A percentile compares a stretch with the other conserved stretches of the same genome.
Evolutionary conservation across 305 asterid genomes (phyloP).

Genomic region (Nicotiana rustica): DNA sequence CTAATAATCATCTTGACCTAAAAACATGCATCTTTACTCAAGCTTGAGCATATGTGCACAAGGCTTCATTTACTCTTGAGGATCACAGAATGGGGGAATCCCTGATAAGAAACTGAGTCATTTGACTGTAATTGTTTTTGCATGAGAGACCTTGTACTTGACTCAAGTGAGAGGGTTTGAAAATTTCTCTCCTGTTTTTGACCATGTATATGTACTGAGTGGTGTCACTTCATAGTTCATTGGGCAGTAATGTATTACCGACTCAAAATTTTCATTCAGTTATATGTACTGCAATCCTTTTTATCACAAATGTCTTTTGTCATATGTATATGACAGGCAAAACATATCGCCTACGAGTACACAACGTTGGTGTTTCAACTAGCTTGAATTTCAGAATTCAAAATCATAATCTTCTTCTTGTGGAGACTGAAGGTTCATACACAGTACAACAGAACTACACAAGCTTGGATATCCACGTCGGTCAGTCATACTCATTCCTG

Average conservation of each 20-base stretch:
- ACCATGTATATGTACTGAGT: slow-evolving; percentile 1
- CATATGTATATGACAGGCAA: slow-evolving; percentile 59
- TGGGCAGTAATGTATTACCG: background rate
- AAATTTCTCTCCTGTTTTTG: background rate
- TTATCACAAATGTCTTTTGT: slow-evolving; percentile 34
- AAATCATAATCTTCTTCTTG: slow-evolving; percentile 82
- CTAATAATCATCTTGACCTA: slow-evolving; percentile 21
- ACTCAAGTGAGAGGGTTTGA: background rate
- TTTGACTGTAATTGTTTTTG: slow-evolving; percentile 8
- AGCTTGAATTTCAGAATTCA: slow-evolving; percentile 96
- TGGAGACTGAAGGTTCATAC: slow-evolving; percentile 95
- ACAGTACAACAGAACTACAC: slow-evolving; percentile 90
- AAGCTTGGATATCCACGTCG: slow-evolving; percentile 93
- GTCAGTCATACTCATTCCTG: slow-evolving; percentile 92
- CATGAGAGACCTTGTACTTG: slow-evolving; percentile 9
- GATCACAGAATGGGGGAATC: background rate
- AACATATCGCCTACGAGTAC: slow-evolving; percentile 90
- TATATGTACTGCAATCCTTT: background rate
- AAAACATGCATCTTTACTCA: background rate
- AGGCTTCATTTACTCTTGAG: background rate
- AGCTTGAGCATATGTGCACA: background rate
- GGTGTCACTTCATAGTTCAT: background rate
- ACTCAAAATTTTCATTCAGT: slow-evolving; percentile 1
- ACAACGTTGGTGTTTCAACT: slow-evolving; percentile 84
- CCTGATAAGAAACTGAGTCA: background rate